A percentile compares a stretch with the other conserved stretches of the same genome.
phyloP scores from a whole-genome alignment of 2,329 filamentous ascomycete species.

The Aureobasidium sp. region DNA sequence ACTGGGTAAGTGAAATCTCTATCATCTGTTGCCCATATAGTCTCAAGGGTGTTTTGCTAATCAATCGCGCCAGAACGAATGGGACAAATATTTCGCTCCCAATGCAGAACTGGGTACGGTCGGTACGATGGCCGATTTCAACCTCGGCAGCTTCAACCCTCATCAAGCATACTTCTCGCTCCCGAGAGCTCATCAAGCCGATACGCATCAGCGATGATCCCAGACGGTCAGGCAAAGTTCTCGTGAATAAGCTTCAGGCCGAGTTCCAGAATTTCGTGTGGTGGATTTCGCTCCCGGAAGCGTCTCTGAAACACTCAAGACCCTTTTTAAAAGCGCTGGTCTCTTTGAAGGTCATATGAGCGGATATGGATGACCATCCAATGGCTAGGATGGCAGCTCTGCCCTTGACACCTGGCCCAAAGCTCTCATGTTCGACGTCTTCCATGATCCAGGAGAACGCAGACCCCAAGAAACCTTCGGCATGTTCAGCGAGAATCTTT shows the following conservation, averaged over 20 bases:
- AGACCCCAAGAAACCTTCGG: constrained; percentile 24
- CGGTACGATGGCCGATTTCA: constrained; percentile 28
- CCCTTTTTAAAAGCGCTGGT: constrained; percentile 39
- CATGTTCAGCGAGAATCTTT: constrained; percentile 27
- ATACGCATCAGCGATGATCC: not conserved
- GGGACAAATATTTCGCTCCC: constrained; percentile 38
- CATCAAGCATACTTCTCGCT: constrained; percentile 9
- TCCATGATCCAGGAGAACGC: constrained; percentile 33
- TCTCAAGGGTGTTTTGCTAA: not conserved
- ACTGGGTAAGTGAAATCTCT: constrained; percentile 50
- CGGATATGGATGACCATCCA: constrained; percentile 47
- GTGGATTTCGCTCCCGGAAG: constrained; percentile 36
- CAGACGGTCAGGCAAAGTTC: not conserved
- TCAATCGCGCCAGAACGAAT: constrained; percentile 34
- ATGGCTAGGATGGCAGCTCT: constrained; percentile 38
- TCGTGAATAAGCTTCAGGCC: not conserved
- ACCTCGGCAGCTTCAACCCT: constrained; percentile 26
- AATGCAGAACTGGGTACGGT: constrained; percentile 28
- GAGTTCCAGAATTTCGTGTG: not conserved
- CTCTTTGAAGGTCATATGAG: constrained; percentile 41
- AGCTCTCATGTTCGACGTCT: constrained; percentile 18
- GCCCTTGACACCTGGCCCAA: constrained; percentile 29
- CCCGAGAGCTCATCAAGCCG: not conserved
- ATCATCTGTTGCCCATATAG: not conserved
- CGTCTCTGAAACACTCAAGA: constrained; percentile 37